Percentiles rank a stretch among this genome's conserved stretches.
Evolutionary conservation across 768 basidiomycete genomes (phyloP).

Genomic region (Pleurotus ostreatus): DNA sequence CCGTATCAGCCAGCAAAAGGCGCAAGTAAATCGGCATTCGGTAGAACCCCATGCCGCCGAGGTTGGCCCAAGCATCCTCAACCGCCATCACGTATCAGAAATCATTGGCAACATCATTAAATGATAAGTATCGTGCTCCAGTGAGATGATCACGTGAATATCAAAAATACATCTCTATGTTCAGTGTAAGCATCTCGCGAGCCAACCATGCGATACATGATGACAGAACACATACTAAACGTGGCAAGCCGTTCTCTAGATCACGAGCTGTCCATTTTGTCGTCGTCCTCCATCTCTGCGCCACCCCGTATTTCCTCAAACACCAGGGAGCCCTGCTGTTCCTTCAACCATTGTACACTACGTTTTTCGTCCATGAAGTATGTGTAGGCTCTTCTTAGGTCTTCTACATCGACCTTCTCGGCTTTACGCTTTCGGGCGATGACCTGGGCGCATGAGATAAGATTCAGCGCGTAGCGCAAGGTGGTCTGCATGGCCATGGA

Average conservation of each 20-base stretch:
- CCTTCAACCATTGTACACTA: slow-evolving; percentile 88
- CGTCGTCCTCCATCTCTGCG: slow-evolving; percentile 21
- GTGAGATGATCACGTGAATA: background rate
- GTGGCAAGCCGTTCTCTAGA: background rate
- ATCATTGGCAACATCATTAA: background rate
- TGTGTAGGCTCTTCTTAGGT: slow-evolving; percentile 77
- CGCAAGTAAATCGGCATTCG: slow-evolving; percentile 7
- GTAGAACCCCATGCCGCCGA: background rate
- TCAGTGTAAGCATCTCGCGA: background rate
- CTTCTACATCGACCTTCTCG: slow-evolving; percentile 78
- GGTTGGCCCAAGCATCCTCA: slow-evolving; percentile 1
- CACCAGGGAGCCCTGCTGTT: slow-evolving; percentile 70
- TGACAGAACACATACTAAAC: background rate
- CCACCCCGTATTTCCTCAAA: slow-evolving; percentile 62
- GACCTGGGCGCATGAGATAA: slow-evolving; percentile 90
- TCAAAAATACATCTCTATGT: background rate
- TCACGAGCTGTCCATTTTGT: slow-evolving; percentile 28
- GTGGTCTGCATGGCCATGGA: slow-evolving; percentile 89
- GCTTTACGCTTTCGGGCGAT: slow-evolving; percentile 81
- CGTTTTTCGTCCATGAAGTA: slow-evolving; percentile 94
- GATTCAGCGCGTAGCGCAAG: slow-evolving; percentile 88
- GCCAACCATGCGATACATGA: background rate
- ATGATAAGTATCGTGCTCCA: background rate
- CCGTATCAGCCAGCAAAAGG: background rate
- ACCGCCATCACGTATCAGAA: background rate